Percentiles rank a stretch among this genome's conserved stretches.
Conservation (phyloP, 2,329 filamentous ascomycete species). For the Pestalotiopsis sp. region DNA sequence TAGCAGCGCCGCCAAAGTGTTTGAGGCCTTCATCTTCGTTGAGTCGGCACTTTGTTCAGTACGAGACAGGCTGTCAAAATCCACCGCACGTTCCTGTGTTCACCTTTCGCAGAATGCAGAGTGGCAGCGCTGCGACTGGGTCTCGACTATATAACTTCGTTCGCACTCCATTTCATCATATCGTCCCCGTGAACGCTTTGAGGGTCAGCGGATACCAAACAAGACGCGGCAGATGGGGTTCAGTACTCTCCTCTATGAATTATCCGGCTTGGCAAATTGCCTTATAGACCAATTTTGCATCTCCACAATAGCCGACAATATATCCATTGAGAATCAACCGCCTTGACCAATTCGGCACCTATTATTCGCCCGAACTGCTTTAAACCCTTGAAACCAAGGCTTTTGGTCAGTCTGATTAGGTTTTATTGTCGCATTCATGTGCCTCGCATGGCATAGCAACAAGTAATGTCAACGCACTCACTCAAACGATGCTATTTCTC, state of each 20-base stretch:
- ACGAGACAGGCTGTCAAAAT: not conserved
- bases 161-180: no score
- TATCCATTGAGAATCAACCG: not conserved
- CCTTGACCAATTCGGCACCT: not conserved
- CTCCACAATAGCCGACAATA: not conserved
- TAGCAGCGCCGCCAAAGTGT: not conserved
- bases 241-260: not conserved
- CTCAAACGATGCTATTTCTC: no score
- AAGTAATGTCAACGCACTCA: no score
- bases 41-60: not conserved
- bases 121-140: not conserved
- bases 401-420: no score
- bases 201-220: not conserved
- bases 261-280: slow-evolving; percentile 13
- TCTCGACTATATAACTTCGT: not conserved
- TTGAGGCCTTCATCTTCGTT: slow-evolving; percentile 5
- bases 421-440: no score
- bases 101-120: not conserved
- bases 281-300: not conserved
- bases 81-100: not conserved
- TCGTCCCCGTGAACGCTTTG: no score
- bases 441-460: no score
- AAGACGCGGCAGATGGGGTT: not conserved
- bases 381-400: no score
- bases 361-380: no score